Conservation (phyloP, 805 yeast genomes). For the Starmerella geochares region DNA sequence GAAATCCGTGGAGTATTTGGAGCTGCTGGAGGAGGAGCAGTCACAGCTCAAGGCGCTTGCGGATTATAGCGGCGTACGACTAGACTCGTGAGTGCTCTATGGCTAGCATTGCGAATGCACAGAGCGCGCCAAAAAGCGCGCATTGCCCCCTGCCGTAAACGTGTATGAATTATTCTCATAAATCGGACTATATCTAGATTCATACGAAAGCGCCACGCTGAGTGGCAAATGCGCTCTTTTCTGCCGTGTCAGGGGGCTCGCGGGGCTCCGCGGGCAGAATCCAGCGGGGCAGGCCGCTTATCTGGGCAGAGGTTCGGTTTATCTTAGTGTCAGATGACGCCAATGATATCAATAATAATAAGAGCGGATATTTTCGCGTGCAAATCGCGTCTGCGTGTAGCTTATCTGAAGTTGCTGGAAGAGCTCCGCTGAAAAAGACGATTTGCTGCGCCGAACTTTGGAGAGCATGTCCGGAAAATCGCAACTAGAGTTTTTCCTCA, state of each 20-base stretch:
- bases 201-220: no score
- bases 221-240: no score
- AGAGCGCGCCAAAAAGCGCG: no score
- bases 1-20: conserved; percentile 36
- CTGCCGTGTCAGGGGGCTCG: no score
- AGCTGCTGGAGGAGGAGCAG: conserved; percentile 29
- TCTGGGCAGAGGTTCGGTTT: not conserved
- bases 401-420: no score
- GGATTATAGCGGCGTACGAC: conserved; percentile 2
- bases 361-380: not conserved
- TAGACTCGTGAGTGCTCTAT: not conserved
- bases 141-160: no score
- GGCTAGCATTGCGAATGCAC: not conserved
- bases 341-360: not conserved
- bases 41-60: conserved; percentile 26
- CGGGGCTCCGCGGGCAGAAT: not conserved
- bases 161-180: no score
- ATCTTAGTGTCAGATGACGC: not conserved
- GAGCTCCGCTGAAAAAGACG: no score
- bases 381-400: no score
- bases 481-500: conserved; percentile 33
- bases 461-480: not conserved
- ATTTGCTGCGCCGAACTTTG: no score
- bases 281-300: not conserved
- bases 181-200: no score